Conservation (phyloP, 139 green algal species). For the Volvox africanus region DNA sequence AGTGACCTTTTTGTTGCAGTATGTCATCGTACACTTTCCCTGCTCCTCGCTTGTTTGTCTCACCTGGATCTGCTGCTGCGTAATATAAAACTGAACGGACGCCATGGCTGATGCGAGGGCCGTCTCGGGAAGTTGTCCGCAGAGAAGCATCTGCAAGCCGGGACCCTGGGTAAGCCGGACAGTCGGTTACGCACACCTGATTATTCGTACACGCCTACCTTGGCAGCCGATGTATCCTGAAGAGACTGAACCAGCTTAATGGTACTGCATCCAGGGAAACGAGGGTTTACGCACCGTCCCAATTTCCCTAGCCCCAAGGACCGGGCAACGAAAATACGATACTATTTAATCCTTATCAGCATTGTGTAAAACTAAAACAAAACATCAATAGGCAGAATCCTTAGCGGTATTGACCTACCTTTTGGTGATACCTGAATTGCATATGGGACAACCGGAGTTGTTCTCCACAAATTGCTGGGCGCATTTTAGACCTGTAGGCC, state of each 20-base stretch:
- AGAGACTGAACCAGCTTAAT: constrained; percentile 68
- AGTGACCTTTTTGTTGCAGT: neutral
- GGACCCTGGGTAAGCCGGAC: neutral
- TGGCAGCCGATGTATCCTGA: constrained; percentile 32
- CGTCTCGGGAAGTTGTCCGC: constrained; percentile 71
- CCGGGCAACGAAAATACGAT: too few species aligned
- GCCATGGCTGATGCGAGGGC: constrained; percentile 63
- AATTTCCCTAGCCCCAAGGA: too few species aligned
- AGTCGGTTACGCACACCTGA: neutral
- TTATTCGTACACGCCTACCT: constrained; percentile 42
- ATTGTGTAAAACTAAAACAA: too few species aligned
- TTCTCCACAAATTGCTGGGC: constrained; percentile 68
- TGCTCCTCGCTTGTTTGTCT: neutral
- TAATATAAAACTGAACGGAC: constrained; percentile 72
- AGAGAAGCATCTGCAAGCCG: constrained; percentile 63
- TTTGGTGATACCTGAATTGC: constrained; percentile 65
- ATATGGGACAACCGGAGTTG: constrained; percentile 70
- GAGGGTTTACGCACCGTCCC: too few species aligned
- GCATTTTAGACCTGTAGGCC: constrained; percentile 65
- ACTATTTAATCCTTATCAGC: too few species aligned
- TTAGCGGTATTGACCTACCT: constrained; percentile 39
- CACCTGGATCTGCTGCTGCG: constrained; percentile 63
- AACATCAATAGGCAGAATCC: too few species aligned
- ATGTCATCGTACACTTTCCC: neutral
- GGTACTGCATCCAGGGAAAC: constrained; percentile 54